Evolutionary conservation across 768 basidiomycete genomes (phyloP), one percentile per base, ranked within the genome.

Genomic region (Lactarius vividus): DNA sequence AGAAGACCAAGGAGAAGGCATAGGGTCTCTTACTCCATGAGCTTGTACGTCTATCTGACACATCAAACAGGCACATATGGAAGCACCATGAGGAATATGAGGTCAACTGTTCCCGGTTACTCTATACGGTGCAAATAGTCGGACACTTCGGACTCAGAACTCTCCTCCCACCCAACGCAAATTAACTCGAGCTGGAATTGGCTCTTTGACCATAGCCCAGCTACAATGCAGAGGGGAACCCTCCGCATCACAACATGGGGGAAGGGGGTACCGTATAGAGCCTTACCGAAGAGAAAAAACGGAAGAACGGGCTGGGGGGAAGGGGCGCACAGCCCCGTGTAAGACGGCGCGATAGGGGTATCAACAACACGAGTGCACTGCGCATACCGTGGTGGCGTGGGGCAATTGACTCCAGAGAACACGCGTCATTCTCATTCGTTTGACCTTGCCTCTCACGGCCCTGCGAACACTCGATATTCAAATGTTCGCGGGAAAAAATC

Each of bases 51-150:
- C 57, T 67, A 67, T 67, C 62, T 67, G 66, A 67, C 66, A 67
- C 66, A 67, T 67, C 61, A 62, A 63, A 63, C 57, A 67, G 66
- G 66, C 61, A 67, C 66, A 4, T 55, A 63, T 67, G 61, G 61
- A 67, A 67, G 66, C 57, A 63, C 61, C 66, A 67, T 67, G 66
- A 39, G 66, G 61, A 67, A 67, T 67, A 67, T 67, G 66, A 67
- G 66, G 61, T 66, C 65, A 66, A 62, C 61, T 59, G 39, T 23
- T 40, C 31, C 63, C 39, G 52, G 37, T 57, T 54, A 44, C 53
- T 59, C 46, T n/a, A 64, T 40, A 63, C 35, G 62, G 66, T 59
- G 40, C 57, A 53, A 59, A 63, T 63, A 39, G 33, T 58, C 66
- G 66, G 57, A 37, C 62, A 26, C 31, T 35, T 62, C 61, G 65